Evolutionary conservation across 2,329 filamentous ascomycete genomes (phyloP).

Genomic region (Tolypocladium paradoxum): DNA sequence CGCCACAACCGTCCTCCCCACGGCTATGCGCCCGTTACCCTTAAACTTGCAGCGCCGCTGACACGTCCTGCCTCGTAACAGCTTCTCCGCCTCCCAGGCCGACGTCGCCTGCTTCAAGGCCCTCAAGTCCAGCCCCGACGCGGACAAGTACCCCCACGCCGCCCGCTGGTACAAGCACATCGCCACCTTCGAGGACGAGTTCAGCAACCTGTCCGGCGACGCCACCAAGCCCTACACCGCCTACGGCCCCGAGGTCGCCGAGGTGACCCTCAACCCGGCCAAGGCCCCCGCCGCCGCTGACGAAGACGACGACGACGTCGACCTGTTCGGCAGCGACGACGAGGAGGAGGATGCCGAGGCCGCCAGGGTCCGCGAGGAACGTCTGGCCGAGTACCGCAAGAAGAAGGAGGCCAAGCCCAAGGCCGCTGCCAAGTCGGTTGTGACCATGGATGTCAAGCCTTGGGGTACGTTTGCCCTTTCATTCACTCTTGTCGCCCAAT

Average conservation of each 20-base stretch:
- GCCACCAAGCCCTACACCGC: conserved; percentile 77
- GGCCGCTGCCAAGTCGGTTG: conserved; percentile 87
- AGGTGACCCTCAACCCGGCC: conserved; percentile 74
- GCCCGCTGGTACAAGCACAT: conserved; percentile 99
- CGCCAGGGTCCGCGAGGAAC: conserved; percentile 72
- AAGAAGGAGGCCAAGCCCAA: conserved; percentile 95
- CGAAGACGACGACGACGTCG: conserved; percentile 75
- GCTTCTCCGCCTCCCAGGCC: conserved; percentile 70
- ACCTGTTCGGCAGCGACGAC: conserved; percentile 86
- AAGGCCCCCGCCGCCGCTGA: conserved; percentile 61
- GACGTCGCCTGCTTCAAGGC: conserved; percentile 95
- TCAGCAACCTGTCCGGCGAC: conserved; percentile 83
- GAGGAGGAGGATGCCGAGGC: conserved; percentile 92
- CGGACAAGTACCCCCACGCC: conserved; percentile 83
- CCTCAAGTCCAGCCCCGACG: conserved; percentile 62
- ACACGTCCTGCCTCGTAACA: conserved; percentile 14
- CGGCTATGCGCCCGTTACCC: not conserved
- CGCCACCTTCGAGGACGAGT: conserved; percentile 83
- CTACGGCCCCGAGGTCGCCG: conserved; percentile 77
- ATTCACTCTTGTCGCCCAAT: conserved; percentile 1
- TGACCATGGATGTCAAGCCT: conserved; percentile 94
- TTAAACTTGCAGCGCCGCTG: conserved; percentile 1
- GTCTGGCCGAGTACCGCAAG: conserved; percentile 85
- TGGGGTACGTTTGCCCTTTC: conserved; percentile 62
- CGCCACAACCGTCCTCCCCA: not conserved